Evolutionary conservation across 2,329 filamentous ascomycete species (phyloP), one percentile per base, ranked within the genome.

Genomic region (Xylariales sp.): DNA sequence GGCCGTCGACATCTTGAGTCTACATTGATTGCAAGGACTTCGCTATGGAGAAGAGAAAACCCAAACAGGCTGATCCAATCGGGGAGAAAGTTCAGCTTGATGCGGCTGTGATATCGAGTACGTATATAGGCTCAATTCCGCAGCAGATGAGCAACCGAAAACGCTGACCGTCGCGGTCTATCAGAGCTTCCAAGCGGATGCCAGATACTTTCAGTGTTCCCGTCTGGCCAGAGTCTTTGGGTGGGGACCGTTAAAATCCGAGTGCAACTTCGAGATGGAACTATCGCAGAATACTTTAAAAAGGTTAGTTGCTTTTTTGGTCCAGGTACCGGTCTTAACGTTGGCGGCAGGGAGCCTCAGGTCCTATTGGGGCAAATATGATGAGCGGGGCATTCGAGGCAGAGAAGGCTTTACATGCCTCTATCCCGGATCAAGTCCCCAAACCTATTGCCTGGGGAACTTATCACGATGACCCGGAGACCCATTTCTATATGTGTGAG

Each of bases 401-500:
- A 27, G 54, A 57, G 27, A 40, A 31, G 20, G 33, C 49, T 12
- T 20, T 49, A 7, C 48, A 55, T 44, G 20, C 40, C 27, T 53
- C 51, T 40, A 44, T 54, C 20, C 52, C 51, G 8, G 48, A 52
- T 22, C 42, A 49, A 25, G 49, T 56, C 3, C 51, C 53, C 3
- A 38, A 43, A 4, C 53, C 53, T 1, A 22, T 53, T 29, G 39
- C 43, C 4, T 46, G 36, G 16, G 53, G 53, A 3, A 50, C 46
- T 10, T 54, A 55, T 37, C 44, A 43, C n/a, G 44, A 43, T 12
- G 41, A 40, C 2, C 48, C 51, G 4, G 42, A 52, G 29, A 46
- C 44, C 9, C 48, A 55, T 42, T 57, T 55, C 43, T 57, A 49
- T 40, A 36, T 55, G 2, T 46, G 44, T 32, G 46, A 54, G 19